Evolutionary conservation across 306 rosid species (phyloP).

Genomic region (Castanea sativa): DNA sequence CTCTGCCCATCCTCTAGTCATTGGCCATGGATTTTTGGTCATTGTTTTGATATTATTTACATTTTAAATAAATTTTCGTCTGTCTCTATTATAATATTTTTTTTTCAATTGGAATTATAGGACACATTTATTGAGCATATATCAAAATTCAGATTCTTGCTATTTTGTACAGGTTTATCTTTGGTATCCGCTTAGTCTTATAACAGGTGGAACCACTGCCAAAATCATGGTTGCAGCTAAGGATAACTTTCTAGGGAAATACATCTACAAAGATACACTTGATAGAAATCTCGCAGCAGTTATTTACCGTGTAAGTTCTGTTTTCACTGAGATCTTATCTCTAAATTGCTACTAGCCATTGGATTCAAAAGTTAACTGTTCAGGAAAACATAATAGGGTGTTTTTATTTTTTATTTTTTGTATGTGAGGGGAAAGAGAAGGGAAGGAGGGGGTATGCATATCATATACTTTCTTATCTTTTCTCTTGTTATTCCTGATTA

Average conservation of each 20-base stretch:
- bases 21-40: background rate
- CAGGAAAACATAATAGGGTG: background rate
- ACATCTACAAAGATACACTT: slow-evolving; percentile 90
- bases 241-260: slow-evolving; percentile 87
- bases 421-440: no score
- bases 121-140: background rate
- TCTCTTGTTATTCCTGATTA: background rate
- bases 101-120: background rate
- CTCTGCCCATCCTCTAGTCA: background rate
- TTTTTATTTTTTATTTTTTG: background rate
- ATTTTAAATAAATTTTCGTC: background rate
- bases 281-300: slow-evolving; percentile 89
- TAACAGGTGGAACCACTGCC: slow-evolving; percentile 91
- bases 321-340: background rate
- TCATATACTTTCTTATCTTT: background rate
- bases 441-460: background rate
- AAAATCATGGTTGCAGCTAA: slow-evolving; percentile 97
- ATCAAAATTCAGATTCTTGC: background rate
- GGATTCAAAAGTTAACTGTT: no score
- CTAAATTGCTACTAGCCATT: no score
- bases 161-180: slow-evolving; percentile 55
- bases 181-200: slow-evolving; percentile 93
- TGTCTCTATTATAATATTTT: background rate
- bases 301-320: slow-evolving; percentile 58
- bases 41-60: background rate